Conservation (phyloP, 768 basidiomycete genomes). For the Termitomyces bulborhizus region DNA sequence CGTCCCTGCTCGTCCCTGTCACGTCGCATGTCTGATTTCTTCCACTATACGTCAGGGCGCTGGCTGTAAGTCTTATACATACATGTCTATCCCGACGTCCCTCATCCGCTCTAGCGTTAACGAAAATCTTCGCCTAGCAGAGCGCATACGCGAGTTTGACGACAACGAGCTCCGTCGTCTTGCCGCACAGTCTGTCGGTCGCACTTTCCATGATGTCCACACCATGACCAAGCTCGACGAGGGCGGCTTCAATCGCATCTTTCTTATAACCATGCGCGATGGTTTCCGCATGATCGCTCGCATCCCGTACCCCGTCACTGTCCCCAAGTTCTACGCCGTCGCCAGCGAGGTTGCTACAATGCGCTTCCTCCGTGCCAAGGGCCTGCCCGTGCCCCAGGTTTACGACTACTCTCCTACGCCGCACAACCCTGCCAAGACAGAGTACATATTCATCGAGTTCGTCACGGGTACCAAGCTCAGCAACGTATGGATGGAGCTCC, state of each 20-base stretch:
- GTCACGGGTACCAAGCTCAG: slow-evolving; percentile 29
- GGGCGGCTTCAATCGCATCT: slow-evolving; percentile 27
- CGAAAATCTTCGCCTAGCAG: no score
- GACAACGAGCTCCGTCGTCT: no score
- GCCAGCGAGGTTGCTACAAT: slow-evolving; percentile 45
- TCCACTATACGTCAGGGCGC: no score
- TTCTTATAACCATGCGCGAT: slow-evolving; percentile 31
- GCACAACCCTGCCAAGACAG: slow-evolving; percentile 33
- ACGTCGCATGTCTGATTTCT: no score
- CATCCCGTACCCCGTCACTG: slow-evolving; percentile 31
- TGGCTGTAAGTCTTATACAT: no score
- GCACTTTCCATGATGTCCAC: no score
- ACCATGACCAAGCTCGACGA: slow-evolving; percentile 21
- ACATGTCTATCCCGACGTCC: no score
- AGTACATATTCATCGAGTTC: slow-evolving; percentile 25
- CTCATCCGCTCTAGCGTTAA: no score
- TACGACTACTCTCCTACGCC: slow-evolving; percentile 35
- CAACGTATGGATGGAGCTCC: slow-evolving; percentile 15
- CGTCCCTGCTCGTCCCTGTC: no score
- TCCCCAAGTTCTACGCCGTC: slow-evolving; percentile 27
- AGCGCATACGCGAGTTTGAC: no score
- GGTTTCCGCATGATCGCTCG: slow-evolving; percentile 33
- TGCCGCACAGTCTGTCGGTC: no score
- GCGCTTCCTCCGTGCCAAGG: slow-evolving; percentile 29
- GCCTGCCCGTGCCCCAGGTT: slow-evolving; percentile 33